Conservation (phyloP, 1,139 yeast species). For the Saccharomyces hybrid region DNA sequence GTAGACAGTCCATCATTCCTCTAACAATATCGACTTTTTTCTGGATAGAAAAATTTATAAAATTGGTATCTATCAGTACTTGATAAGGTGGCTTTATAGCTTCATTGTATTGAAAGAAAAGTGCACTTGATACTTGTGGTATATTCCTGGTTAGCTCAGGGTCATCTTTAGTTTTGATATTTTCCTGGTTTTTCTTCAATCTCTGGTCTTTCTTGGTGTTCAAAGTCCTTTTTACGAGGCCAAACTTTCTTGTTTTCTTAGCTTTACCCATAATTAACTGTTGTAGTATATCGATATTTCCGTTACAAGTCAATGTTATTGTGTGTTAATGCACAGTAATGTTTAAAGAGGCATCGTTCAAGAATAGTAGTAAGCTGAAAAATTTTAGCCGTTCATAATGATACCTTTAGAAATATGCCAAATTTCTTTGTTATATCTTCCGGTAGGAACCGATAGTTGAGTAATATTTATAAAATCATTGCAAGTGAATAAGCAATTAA, state of each 20-base stretch:
- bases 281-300: background rate
- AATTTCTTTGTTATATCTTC: background rate
- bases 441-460: background rate
- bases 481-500: background rate
- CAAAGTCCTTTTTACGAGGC: conserved; percentile 76
- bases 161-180: conserved; percentile 41
- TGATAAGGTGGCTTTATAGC: conserved; percentile 96
- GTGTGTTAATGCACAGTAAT: background rate
- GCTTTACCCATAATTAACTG: conserved; percentile 74
- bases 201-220: conserved; percentile 62
- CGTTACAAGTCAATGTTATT: background rate
- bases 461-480: conserved; percentile 6
- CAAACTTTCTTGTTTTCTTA: conserved; percentile 92
- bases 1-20: conserved; percentile 92
- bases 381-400: background rate
- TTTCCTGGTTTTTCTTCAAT: conserved; percentile 35
- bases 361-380: background rate
- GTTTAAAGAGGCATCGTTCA: background rate
- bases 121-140: conserved; percentile 95
- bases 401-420: background rate
- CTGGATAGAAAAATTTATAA: conserved; percentile 90
- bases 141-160: conserved; percentile 76
- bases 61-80: conserved; percentile 89
- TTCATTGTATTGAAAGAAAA: conserved; percentile 88
- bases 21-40: conserved; percentile 86